Base-by-base conservation (phyloP, 2,329 filamentous ascomycete genomes). In the Arthroderma sp. region DNA sequence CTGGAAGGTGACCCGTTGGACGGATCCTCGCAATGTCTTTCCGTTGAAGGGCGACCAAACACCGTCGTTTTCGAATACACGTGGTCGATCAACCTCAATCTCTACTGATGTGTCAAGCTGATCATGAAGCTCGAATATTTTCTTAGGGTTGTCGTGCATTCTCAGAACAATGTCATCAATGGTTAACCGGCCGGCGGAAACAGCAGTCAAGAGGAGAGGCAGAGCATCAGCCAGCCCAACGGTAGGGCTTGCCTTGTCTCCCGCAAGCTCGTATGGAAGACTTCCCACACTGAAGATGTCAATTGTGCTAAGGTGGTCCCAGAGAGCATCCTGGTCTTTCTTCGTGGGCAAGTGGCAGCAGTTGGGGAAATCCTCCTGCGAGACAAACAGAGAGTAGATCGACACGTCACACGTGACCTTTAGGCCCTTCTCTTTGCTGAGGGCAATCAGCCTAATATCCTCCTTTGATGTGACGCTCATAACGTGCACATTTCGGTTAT, bases 401-500 rank as follows among this genome's bases (percentile, higher is more conserved):
- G 80, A 82, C 37, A 88, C 83, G 60, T 88, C 83, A 63, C 83
- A 88, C 22, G 83, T 87, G 38, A 88, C 82, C 61, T 81, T 81
- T 47, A 88, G 69, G n/a, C 83, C 83, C 69, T 87, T 88, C 57
- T 78, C 73, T 66, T 88, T 88, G 68, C 81, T 80, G 29, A 88
- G 73, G 5, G 82, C 77, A 56, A 88, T 86, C 42, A 88, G 68
- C 50, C 71, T 75, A 56, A 88, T 86, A 54, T 88, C 83, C 51
- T 87, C 83, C 68, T 81, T 84, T 50, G 78, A 82, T n/a, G 81
- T 86, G 33, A 88, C 81, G 42, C 80, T 85, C 43, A 82, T 85
- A 53, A 88, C 82, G 58, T 88, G 83, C 50, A 88, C 80, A 56
- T 82, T 83, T 52, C 83, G 74, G 66, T 70, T 83, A 65, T 88